Evolutionary conservation across 108 stramenopile genomes (phyloP), one percentile per base, ranked within the genome.

Genomic region (Ochromonas danica): DNA sequence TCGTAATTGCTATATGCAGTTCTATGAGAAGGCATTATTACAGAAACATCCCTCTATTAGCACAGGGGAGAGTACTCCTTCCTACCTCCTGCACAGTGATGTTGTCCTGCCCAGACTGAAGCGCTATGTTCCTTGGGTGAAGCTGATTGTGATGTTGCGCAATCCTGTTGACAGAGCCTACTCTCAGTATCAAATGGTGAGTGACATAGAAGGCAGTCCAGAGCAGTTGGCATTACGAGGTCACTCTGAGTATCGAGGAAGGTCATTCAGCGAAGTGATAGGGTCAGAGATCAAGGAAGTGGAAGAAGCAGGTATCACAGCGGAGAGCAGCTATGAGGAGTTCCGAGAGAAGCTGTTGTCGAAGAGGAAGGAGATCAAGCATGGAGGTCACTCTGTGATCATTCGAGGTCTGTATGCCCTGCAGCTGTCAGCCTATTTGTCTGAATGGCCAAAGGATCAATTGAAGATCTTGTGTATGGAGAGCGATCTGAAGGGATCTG

Each of bases 11-110:
- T 93, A 91, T 81, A 80, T 90, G 30, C 85, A 87, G 40, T 98
- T 93, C 81, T 97, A 91, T 81, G 82, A 91, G 67, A 83, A 86
- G 17, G 85, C 88, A 38, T 80, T 84, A 28, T 85, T 96, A 80
- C 78, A 86, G 35, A 65, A 28, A 0, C 89, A 93, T 75, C 91
- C 94, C 25, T 84, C 87, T 22, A 87, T 94, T 77, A 60, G 89
- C 36, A 94, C 96, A 42, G 96, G 96, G 6, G 97, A 98, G 79
- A 94, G 95, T 0, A 97, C 97, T 6, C 97, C 97, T 1, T 90
- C 89, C 61, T 98, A 97, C 74, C 80, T 97, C 14, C 72, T 98
- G 45, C 91, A 92, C 82, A 92, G 89, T 71, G 85, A 91, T 74
- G 81, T 94, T n/a, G 94, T 94, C 78, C 91, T 96, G 61, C 95